Evolutionary conservation across 495 filamentous ascomycete genomes (phyloP), one percentile per base, ranked within the genome.

Genomic region (Penicillium lagena): DNA sequence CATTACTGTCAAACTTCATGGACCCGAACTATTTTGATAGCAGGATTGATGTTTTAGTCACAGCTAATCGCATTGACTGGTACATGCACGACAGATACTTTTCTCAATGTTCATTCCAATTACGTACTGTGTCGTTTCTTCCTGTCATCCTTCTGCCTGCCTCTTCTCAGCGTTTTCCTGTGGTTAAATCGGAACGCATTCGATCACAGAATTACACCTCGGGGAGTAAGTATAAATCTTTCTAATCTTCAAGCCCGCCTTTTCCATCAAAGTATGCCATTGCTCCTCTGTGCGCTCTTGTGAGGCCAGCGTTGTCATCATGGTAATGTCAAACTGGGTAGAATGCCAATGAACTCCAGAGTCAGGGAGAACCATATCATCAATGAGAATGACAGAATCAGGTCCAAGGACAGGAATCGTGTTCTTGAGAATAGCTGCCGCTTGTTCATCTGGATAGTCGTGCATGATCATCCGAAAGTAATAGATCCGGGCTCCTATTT

Each of bases 401-500:
- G 54, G 29, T 12, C 44, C 46, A 56, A 75, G 64, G 7, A 61
- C 68, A 1, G 49, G 12, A 12, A 56, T 57, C 7, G 59, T 56
- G 22, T 62, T 60, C 27, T 56, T 50, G 12, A 78, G 49, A 27
- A 77, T 70, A 13, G 49, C 48, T 7, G 62, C 29, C 31, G 59
- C 62, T 37, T 67, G 60, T 15, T 64, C 60, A 38, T 75, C 62
- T 0, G 66, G 51, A 51, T 55, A 70, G 52, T 76, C 66, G 45
- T 76, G 72, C 7, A 78, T 40, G 32, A 76, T 56, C 31, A 59
- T 64, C 9, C 71, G 67, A 12, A 76, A 34, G 46, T 73, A 77
- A 43, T 77, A 76, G 7, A 60, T 55, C 35, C 60, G 63, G 14
- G 73, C 64, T 9, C 67, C 71, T 71, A 34, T 13, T 35, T 12